A percentile compares a stretch with the other conserved stretches of the same genome.
phyloP scores from a whole-genome alignment of 208 protist species.

The Acanthamoeba lenticulata region DNA sequence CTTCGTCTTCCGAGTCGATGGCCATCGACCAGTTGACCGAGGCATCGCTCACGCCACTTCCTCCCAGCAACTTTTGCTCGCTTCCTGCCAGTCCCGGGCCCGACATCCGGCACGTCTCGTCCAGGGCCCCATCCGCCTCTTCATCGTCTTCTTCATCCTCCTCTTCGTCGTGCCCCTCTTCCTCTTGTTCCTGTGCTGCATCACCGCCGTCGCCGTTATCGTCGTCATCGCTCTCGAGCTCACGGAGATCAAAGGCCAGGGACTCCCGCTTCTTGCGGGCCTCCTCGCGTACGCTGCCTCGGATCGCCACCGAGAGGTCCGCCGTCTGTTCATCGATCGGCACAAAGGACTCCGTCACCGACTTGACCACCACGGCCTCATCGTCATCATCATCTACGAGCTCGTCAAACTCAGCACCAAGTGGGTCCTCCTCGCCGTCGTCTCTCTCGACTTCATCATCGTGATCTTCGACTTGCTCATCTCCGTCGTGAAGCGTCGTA shows the following conservation, averaged over 20 bases:
- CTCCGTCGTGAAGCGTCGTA: not conserved
- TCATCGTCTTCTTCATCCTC: not conserved
- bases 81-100: too few species aligned
- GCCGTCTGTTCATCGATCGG: not conserved
- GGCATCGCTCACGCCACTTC: not conserved
- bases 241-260: not conserved
- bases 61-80: not conserved
- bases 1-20: slow-evolving; percentile 10
- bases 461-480: not conserved
- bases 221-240: slow-evolving; percentile 4
- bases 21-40: not conserved
- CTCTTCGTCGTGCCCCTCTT: not conserved
- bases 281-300: not conserved
- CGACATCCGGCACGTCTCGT: too few species aligned
- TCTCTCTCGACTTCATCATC: not conserved
- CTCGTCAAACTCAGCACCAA: not conserved
- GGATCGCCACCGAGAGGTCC: not conserved
- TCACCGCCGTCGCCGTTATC: not conserved
- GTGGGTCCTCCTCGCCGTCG: not conserved
- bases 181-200: not conserved
- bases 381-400: not conserved
- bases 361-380: not conserved
- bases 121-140: not conserved
- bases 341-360: not conserved
- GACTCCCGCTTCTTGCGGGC: not conserved